Base-by-base conservation (phyloP, 2,329 filamentous ascomycete species). In the Blastomyces silverae region DNA sequence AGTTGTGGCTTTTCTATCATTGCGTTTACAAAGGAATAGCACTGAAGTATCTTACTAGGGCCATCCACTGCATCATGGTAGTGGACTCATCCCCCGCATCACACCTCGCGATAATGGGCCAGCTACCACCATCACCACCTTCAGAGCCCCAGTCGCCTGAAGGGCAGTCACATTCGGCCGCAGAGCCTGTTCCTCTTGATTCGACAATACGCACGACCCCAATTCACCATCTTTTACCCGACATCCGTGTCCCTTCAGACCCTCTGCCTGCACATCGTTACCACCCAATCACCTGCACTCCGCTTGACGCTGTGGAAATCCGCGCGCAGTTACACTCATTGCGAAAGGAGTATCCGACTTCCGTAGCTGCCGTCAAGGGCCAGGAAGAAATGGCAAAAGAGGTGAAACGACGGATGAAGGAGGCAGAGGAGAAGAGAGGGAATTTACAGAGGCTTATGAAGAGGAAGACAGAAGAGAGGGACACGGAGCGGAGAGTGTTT, bases 381-480 rank as follows among this genome's bases (percentile, higher is more conserved):
- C 77, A 78, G 64, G 76, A 77, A 62, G 70, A 75, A 57, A 68
- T 70, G 8, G 76, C 75, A 25, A 75, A 71, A 64, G 76, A 79
- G 68, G 73, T 74, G 39, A 77, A 73, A 65, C 70, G 72, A 64
- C 74, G 72, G 53, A 71, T 79, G 31, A 71, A 77, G 62, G 75
- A 76, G 44, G 70, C 72, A 3, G 73, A 76, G 44, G 73, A 72
- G 63, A 79, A 78, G 64, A 73, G 70, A 59, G 76, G 76, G 50
- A 71, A 76, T 58, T 70, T 79, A 0, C 77, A 78, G 64, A 76
- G 72, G 59, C 72, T 73, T 3, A 75, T 79, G 68, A 76, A 79
- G 63, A 78, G 78, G 68, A 79, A 79, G 67, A 72, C 73, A 15
- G 78, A 78, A 65, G 77, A 79, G 65, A 71, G 76, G 44, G 75